A percentile compares a stretch with the other conserved stretches of the same genome.
Conservation (phyloP, 2,329 filamentous ascomycete genomes). For the Ceratocystis eucalypticola region DNA sequence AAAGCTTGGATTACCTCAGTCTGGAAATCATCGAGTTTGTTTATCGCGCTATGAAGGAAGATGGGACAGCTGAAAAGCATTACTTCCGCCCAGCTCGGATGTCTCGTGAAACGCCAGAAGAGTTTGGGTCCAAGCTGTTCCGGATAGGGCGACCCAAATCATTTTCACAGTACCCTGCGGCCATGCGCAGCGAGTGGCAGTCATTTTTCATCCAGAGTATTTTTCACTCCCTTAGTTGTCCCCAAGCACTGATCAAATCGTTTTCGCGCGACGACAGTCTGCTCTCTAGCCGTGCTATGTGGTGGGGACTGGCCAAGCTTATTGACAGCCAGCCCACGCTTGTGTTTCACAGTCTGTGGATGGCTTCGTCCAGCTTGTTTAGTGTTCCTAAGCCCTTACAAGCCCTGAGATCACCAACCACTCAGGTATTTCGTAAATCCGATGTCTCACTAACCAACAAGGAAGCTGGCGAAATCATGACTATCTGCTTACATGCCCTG, state of each 20-base stretch:
- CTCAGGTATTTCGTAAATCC: constrained; percentile 27
- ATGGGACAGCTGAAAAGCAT: constrained; percentile 36
- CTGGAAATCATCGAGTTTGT: constrained; percentile 46
- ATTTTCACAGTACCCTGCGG: constrained; percentile 22
- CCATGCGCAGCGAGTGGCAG: constrained; percentile 39
- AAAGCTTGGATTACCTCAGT: constrained; percentile 41
- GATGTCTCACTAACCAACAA: constrained; percentile 31
- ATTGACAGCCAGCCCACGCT: constrained; percentile 43
- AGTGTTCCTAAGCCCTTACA: constrained; percentile 37
- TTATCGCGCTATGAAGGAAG: constrained; percentile 45
- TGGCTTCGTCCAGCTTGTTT: constrained; percentile 45
- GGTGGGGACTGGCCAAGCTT: constrained; percentile 49
- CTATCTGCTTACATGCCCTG: constrained; percentile 49
- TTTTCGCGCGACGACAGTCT: constrained; percentile 41
- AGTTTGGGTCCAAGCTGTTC: constrained; percentile 8
- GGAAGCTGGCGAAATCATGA: constrained; percentile 41
- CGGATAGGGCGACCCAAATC: constrained; percentile 13
- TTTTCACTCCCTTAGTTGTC: constrained; percentile 49
- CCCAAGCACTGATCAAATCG: constrained; percentile 40
- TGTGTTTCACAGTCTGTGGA: constrained; percentile 52
- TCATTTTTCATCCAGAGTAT: constrained; percentile 50
- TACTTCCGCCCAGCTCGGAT: constrained; percentile 21
- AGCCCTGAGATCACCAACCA: constrained; percentile 29
- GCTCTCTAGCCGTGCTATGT: constrained; percentile 47
- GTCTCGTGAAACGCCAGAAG: constrained; percentile 13